Base-by-base conservation (phyloP, 225 moss, liverwort and hornwort genomes). In the Antitrichia curtipendula region DNA sequence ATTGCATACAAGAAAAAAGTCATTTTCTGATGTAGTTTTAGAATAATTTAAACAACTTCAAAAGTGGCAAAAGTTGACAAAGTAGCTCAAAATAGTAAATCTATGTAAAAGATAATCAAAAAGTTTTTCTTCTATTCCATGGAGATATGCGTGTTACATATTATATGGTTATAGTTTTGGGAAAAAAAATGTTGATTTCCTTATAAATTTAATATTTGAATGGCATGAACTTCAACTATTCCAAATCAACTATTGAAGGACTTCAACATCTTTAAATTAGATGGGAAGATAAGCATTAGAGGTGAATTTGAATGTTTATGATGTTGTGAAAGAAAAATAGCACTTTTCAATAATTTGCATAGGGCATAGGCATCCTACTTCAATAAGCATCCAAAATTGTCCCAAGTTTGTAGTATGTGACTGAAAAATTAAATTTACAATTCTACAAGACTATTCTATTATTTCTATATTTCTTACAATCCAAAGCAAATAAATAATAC, bases 261-360 rank as follows among this genome's bases (percentile, higher is more conserved):
- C 7, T 49, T 73, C 19, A 3, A 31, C 9, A 47, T 31, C 4
- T 49, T 0, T 0, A 0, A 47, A 73, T 47, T 19, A 1, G 29
- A 47, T 7, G 7, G 7, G 0, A 73, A 47, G 7, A 31, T 31
- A 31, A 7, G 13, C 7, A 47, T 73, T 73, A 31, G 18, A 47
- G 19, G 31, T 18, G 7, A 73, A 47, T 29, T 73, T 31, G 31
- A 73, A 43, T 19, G 1, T 12, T 73, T 2, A 7, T 49, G 7
- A 49, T 31, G 4, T 31, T 73, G 2, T 12, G 0, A 12, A 49
- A 49, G 1, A 12, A 31, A 73, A 7, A 19, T 11, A 73, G 4
- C 20, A 20, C 6, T 31, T n/a, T 73, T 73, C 12, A 49, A 38
- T 68, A 23, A 68, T 23, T 38, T n/a, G n/a, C 4, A 23, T n/a